A percentile compares a stretch with the other conserved stretches of the same genome.
Evolutionary conservation across 225 moss, liverwort and hornwort genomes (phyloP).

Genomic region (Polytrichum commune): DNA sequence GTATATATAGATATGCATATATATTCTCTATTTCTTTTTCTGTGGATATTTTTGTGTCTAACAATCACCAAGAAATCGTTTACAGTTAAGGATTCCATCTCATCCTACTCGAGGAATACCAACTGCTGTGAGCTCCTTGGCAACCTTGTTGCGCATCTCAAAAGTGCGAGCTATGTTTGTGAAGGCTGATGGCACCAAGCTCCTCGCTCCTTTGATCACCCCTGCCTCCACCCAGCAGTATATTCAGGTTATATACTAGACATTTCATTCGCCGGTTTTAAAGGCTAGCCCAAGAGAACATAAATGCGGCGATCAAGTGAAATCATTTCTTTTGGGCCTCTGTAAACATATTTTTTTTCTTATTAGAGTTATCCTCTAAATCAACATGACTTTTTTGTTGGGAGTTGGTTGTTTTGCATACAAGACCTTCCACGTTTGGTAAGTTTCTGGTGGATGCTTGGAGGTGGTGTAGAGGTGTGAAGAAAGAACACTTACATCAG

Average conservation of each 20-base stretch:
- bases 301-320: too few relatives aligned
- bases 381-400: too few relatives aligned
- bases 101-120: constrained; percentile 72
- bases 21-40: background rate
- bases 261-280: background rate
- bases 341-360: too few relatives aligned
- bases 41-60: background rate
- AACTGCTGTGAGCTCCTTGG: constrained; percentile 85
- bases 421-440: too few relatives aligned
- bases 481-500: too few relatives aligned
- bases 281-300: too few relatives aligned
- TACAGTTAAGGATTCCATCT: constrained; percentile 68
- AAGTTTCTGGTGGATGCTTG: too few relatives aligned
- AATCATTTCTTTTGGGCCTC: too few relatives aligned
- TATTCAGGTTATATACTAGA: constrained; percentile 61
- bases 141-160: constrained; percentile 73
- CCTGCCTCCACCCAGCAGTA: constrained; percentile 74
- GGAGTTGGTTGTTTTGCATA: too few relatives aligned
- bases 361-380: too few relatives aligned
- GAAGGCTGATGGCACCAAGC: constrained; percentile 60
- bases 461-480: too few relatives aligned
- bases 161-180: constrained; percentile 81
- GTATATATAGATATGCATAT: background rate
- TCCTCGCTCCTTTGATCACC: constrained; percentile 58
- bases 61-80: background rate